Percentiles rank a stretch among this genome's conserved stretches.
phyloP scores from a whole-genome alignment of 2,329 filamentous ascomycete species.

The Fusarium coffeatum region DNA sequence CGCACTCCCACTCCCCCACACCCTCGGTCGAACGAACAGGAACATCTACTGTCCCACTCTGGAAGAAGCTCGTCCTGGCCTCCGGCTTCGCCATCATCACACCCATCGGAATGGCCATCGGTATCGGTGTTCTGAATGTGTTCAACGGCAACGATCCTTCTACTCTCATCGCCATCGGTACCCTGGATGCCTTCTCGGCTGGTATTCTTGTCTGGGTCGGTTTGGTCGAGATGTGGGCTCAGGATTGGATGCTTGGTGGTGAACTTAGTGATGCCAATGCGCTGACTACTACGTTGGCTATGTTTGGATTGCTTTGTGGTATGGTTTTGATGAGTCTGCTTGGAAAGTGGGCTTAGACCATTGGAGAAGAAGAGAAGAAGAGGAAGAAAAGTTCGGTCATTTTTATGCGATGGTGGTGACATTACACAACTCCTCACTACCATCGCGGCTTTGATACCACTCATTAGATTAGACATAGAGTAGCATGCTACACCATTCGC shows the following conservation, averaged over 20 bases:
- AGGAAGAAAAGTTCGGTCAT: neutral
- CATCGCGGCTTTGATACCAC: neutral
- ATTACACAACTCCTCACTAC: neutral
- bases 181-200: conserved; percentile 77
- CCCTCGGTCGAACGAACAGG: conserved; percentile 32
- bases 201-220: conserved; percentile 83
- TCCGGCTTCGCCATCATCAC: conserved; percentile 75
- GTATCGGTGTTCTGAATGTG: conserved; percentile 73
- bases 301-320: conserved; percentile 68
- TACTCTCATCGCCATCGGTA: conserved; percentile 78
- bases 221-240: conserved; percentile 81
- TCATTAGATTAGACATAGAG: conserved; percentile 1
- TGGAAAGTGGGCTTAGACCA: conserved; percentile 76
- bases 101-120: conserved; percentile 82
- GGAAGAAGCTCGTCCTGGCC: conserved; percentile 70
- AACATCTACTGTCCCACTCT: conserved; percentile 50
- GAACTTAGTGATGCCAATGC: conserved; percentile 65
- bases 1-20: conserved; percentile 37
- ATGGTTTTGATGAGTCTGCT: conserved; percentile 77
- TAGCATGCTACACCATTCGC: neutral
- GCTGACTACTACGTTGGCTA: conserved; percentile 60
- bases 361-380: neutral
- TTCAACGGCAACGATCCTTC: conserved; percentile 79
- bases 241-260: conserved; percentile 73
- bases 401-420: neutral